Conservation (phyloP, 1,284 basidiomycete species). For the Porogramme epimiltina region DNA sequence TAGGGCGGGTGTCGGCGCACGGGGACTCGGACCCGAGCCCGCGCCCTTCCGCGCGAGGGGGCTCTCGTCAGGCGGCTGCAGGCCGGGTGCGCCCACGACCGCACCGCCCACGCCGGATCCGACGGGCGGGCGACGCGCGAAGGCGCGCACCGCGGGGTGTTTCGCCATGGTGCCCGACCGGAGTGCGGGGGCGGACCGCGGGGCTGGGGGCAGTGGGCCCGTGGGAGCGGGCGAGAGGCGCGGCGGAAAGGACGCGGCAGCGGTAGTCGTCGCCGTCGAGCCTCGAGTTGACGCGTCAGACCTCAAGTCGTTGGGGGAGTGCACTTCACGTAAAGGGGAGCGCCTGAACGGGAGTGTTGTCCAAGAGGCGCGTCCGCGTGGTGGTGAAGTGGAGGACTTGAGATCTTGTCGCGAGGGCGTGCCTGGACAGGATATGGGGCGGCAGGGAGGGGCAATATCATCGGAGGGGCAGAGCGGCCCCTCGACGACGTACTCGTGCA, state of each 20-base stretch:
- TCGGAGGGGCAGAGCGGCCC: not conserved
- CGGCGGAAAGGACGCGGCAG: not conserved
- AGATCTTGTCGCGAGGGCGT: too few relatives aligned
- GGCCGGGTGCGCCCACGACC: constrained; percentile 14
- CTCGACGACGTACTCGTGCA: constrained; percentile 22
- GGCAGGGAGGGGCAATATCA: too few relatives aligned
- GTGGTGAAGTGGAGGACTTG: too few relatives aligned
- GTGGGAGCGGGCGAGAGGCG: not conserved
- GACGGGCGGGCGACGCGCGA: constrained; percentile 13
- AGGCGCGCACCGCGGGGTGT: constrained; percentile 30
- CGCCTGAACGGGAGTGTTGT: constrained; percentile 9
- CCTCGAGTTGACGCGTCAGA: not conserved
- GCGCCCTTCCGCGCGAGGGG: not conserved
- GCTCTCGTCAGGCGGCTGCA: constrained; percentile 8
- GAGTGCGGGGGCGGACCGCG: not conserved
- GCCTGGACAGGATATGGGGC: too few relatives aligned
- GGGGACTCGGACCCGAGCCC: constrained; percentile 8
- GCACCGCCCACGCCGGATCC: constrained; percentile 13
- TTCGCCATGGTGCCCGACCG: constrained; percentile 22
- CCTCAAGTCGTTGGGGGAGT: constrained; percentile 3
- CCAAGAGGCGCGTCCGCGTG: not conserved
- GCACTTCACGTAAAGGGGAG: constrained; percentile 17
- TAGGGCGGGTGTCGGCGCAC: not conserved
- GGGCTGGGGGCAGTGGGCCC: not conserved
- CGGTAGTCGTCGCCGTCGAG: not conserved